These are phyloP conservation scores for Jackrogersella minutella DNA, from an alignment of 495 filamentous ascomycete genomes.

Conservation along the genomic window DNA sequence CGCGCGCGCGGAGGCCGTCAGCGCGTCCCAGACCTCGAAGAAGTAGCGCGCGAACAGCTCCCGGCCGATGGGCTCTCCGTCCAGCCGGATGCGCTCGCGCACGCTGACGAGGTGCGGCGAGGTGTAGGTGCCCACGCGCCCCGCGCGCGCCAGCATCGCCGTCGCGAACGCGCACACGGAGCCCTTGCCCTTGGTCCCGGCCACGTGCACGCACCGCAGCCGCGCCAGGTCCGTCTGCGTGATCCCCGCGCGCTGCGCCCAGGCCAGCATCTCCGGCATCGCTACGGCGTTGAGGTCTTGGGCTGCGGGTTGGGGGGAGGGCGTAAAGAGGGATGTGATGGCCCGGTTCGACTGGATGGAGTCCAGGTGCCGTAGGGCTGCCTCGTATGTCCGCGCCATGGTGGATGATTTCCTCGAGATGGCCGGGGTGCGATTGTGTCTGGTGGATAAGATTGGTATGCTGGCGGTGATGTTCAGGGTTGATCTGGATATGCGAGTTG, in stretches of 20 bases:
- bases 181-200: constrained; percentile 71
- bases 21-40: constrained; percentile 70
- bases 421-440: neutral
- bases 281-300: constrained; percentile 73
- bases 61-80: constrained; percentile 59
- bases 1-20: constrained; percentile 51
- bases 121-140: constrained; percentile 69
- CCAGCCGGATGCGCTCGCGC: constrained; percentile 71
- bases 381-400: constrained; percentile 47
- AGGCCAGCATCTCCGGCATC: constrained; percentile 87
- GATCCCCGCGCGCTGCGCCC: constrained; percentile 79
- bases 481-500: no score
- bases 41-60: constrained; percentile 67
- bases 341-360: constrained; percentile 79
- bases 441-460: neutral
- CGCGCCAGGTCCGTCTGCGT: constrained; percentile 44
- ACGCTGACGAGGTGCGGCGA: constrained; percentile 69
- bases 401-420: constrained; percentile 14
- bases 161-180: constrained; percentile 59
- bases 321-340: constrained; percentile 52
- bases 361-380: constrained; percentile 64
- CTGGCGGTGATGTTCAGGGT: no score
- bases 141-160: constrained; percentile 54
- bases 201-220: constrained; percentile 62
- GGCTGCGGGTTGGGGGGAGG: neutral